phyloP scores from a whole-genome alignment of 2,329 filamentous ascomycete genomes.

The Pezizomycotina sp. region DNA sequence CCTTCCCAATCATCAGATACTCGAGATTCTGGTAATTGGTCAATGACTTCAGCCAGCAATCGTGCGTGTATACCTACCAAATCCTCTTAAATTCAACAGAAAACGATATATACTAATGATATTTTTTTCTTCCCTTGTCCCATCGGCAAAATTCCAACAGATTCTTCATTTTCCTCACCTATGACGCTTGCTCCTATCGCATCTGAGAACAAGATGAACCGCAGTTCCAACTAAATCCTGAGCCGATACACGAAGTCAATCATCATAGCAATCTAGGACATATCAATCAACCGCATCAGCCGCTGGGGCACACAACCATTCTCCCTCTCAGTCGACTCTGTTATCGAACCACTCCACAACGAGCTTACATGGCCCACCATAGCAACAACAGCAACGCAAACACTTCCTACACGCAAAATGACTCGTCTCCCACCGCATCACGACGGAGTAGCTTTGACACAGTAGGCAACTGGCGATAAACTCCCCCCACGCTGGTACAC shows the following conservation, averaged over 20 bases:
- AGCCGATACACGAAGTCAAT: slow-evolving; percentile 18
- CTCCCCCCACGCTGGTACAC: slow-evolving; percentile 20
- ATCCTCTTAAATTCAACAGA: slow-evolving; percentile 3
- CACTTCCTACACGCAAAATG: slow-evolving; percentile 20
- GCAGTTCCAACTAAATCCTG: slow-evolving; percentile 1
- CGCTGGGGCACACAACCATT: slow-evolving; percentile 12
- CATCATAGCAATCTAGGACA: slow-evolving; percentile 19
- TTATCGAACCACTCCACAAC: slow-evolving; percentile 19
- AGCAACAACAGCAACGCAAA: slow-evolving; percentile 18
- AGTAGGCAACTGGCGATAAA: slow-evolving; percentile 21
- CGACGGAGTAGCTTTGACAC: slow-evolving; percentile 26
- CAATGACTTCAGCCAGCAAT: slow-evolving; percentile 24
- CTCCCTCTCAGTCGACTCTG: slow-evolving; percentile 6
- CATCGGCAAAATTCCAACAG: too few species aligned
- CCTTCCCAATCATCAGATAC: slow-evolving; percentile 20
- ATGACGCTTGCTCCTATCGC: slow-evolving; percentile 24
- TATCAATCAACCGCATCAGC: slow-evolving; percentile 22
- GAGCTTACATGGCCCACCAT: slow-evolving; percentile 23
- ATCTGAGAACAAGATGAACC: slow-evolving; percentile 15
- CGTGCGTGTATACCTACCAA: slow-evolving; percentile 16
- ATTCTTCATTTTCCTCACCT: slow-evolving; percentile 22
- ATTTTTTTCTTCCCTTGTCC: slow-evolving; percentile 8
- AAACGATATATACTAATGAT: slow-evolving; percentile 4
- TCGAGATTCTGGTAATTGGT: slow-evolving; percentile 26
- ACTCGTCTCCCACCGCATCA: slow-evolving; percentile 23